Evolutionary conservation across 2,329 filamentous ascomycete species (phyloP).

Genomic region (Tricladium varicosporioides): DNA sequence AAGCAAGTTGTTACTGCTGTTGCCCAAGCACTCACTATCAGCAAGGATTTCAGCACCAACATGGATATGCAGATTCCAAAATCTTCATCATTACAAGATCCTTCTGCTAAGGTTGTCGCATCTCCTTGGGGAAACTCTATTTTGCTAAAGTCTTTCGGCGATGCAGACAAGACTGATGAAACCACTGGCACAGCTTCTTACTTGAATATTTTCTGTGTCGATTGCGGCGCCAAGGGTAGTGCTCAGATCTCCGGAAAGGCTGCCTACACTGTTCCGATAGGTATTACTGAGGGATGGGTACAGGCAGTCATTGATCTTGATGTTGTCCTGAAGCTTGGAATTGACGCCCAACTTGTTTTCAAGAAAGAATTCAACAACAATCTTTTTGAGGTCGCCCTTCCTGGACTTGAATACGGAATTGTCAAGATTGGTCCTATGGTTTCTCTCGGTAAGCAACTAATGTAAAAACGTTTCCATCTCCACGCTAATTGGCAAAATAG

Average conservation of each 20-base stretch:
- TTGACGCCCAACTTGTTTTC: constrained; percentile 30
- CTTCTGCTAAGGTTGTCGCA: constrained; percentile 18
- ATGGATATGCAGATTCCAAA: no score
- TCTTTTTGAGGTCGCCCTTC: neutral
- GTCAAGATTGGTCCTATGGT: neutral
- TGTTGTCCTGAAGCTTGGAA: constrained; percentile 32
- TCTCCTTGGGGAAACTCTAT: constrained; percentile 34
- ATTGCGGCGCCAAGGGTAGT: constrained; percentile 31
- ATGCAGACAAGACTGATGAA: constrained; percentile 1
- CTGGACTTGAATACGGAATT: neutral
- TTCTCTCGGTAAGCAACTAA: constrained; percentile 6
- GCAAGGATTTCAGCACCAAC: no score
- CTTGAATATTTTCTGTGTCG: constrained; percentile 34
- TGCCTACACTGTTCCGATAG: constrained; percentile 20
- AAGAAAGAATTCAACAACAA: constrained; percentile 18
- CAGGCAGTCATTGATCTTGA: constrained; percentile 23
- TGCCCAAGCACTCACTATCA: no score
- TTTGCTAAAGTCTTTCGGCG: constrained; percentile 31
- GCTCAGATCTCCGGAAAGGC: constrained; percentile 30
- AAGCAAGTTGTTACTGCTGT: no score
- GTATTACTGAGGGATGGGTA: constrained; percentile 5
- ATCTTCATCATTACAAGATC: constrained; percentile 6
- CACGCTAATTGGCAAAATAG: no score
- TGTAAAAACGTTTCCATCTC: no score
- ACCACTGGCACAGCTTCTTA: constrained; percentile 4